Conservation (phyloP, 2,329 filamentous ascomycete genomes). For the Cadophora sp. region DNA sequence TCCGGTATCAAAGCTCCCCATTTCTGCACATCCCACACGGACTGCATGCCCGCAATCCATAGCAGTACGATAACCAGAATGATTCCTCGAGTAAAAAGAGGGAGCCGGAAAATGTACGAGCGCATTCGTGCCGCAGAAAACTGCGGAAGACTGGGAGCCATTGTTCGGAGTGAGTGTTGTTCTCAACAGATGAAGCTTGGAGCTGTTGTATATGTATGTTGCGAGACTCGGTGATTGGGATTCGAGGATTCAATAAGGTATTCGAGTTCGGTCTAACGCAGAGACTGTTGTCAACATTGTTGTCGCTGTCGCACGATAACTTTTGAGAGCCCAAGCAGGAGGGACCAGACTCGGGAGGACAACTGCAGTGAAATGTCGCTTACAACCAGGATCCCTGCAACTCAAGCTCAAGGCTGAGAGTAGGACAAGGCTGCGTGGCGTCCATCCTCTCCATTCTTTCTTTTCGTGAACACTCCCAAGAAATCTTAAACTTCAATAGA, state of each 20-base stretch:
- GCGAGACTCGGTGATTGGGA: background rate
- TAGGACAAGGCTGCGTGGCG: conserved; percentile 16
- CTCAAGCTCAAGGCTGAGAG: conserved; percentile 23
- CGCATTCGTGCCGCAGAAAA: conserved; percentile 78
- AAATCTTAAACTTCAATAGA: too few relatives aligned
- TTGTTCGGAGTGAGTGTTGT: conserved; percentile 20
- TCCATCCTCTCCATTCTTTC: background rate
- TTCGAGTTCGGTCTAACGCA: conserved; percentile 17
- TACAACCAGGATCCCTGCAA: conserved; percentile 18
- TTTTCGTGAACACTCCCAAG: too few relatives aligned
- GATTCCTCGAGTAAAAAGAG: conserved; percentile 81
- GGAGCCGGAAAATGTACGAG: conserved; percentile 84
- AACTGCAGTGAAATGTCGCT: conserved; percentile 14
- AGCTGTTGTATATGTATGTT: background rate
- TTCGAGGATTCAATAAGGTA: conserved; percentile 4
- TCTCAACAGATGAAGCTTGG: background rate
- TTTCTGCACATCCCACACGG: conserved; percentile 73
- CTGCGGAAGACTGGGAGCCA: conserved; percentile 45
- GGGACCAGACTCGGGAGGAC: background rate
- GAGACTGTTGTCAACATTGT: conserved; percentile 23
- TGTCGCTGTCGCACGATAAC: conserved; percentile 10
- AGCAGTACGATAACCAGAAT: conserved; percentile 70
- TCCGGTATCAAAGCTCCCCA: conserved; percentile 83
- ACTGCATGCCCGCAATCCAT: conserved; percentile 73
- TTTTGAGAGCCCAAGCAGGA: conserved; percentile 16